Conservation (phyloP, 176 grass and related monocot genomes). For the Stipa capillata region DNA sequence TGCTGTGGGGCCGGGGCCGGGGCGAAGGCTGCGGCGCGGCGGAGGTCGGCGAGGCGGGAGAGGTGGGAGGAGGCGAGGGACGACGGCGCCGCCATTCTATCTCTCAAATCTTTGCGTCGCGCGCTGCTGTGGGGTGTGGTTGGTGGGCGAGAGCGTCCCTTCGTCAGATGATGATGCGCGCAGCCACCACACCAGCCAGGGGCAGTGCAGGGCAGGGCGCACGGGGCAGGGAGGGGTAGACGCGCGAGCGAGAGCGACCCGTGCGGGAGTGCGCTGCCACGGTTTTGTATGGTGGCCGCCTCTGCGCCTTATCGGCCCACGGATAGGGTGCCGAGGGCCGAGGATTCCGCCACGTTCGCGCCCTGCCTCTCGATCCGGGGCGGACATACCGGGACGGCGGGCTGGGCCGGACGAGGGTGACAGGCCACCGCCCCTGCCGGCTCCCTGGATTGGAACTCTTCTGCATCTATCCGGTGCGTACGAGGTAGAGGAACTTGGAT, state of each 20-base stretch:
- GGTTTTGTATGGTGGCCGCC: constrained; percentile 21
- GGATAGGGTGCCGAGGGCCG: constrained; percentile 28
- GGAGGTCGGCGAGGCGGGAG: constrained; percentile 40
- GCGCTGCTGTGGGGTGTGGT: not conserved
- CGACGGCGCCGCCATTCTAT: constrained; percentile 60
- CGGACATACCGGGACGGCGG: too few species aligned
- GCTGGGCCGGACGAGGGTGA: too few species aligned
- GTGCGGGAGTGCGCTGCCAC: constrained; percentile 12
- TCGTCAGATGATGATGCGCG: too few species aligned
- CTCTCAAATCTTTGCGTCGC: not conserved
- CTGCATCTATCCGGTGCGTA: too few species aligned
- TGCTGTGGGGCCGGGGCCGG: constrained; percentile 14
- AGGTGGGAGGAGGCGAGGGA: constrained; percentile 59
- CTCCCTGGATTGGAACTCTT: not conserved
- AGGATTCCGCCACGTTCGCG: not conserved
- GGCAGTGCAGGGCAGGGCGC: not conserved
- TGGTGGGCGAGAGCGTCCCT: not conserved
- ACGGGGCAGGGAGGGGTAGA: not conserved
- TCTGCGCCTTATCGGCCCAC: constrained; percentile 42
- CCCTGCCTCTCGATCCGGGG: too few species aligned
- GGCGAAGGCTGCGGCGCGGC: not conserved
- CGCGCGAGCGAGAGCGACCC: not conserved
- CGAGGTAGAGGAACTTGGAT: too few species aligned
- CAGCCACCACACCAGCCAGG: not conserved
- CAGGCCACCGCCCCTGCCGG: not conserved